Base-by-base conservation (phyloP, 2,329 filamentous ascomycete species). In the Trichoderma guizhouense region DNA sequence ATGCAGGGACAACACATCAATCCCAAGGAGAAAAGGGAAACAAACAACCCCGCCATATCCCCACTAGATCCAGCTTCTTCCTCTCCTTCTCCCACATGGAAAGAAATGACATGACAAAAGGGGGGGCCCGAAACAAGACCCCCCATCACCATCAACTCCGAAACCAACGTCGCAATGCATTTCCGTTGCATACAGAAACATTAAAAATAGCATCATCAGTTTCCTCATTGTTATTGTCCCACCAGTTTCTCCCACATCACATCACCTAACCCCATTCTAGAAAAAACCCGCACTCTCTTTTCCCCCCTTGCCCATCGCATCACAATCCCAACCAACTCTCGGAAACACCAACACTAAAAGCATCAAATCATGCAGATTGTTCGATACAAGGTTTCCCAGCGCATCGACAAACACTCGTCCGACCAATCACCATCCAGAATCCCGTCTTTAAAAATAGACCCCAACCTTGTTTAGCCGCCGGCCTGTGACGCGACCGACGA, bases 1-100 rank as follows among this genome's bases (percentile, higher is more conserved):
- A 61, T 69, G 66, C 36, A 69, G 66, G 55, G 55, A 61, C 55
- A 69, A 34, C 55, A 24, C 66, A 69, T 12, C 55, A 53, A 53
- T 53, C 21, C 47, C 21, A 53, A 53, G 18, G 18, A 24, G 24
- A 28, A 18, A 3, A 55, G 18, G 7, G 30, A 57, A 28, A 11
- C 57, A 39, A 66, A 26, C 55, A 39, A 14, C 63, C 63, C 12
- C 63, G 6, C 55, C 15, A 24, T 24, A 60, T 30, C 55, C 39
- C 55, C 36, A 51, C 55, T 8, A n/a, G 28, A 61, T 26, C 36
- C 36, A 47, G 32, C 64, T 39, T 28, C 51, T 43, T 43, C 64
- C 12, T 28, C n/a, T 15, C 5, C 7, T 18, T 43, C 11, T 43
- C n/a, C 64, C 24, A n/a, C 65, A 58, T 67, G 15, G 39, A 18